Base-by-base conservation (phyloP, 805 yeast species). In the Metschnikowia matae region DNA sequence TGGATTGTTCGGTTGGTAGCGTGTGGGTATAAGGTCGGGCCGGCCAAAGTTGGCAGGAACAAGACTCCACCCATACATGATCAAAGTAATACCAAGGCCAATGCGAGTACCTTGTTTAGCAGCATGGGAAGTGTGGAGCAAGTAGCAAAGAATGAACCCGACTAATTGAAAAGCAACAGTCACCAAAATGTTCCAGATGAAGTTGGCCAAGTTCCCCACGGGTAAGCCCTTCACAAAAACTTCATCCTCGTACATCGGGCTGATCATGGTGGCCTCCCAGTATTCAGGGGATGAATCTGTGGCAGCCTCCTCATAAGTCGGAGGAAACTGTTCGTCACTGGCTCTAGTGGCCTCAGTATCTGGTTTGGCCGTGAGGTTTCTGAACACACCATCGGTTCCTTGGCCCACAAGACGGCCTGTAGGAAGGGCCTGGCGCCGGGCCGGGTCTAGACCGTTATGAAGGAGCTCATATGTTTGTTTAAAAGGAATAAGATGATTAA, bases 101-200 rank as follows among this genome's bases (percentile, higher is more conserved):
- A 92, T 87, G 54, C 96, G 75, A 1, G 97, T 85, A 2, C 99
- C 99, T 62, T 91, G 91, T 64, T 89, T 89, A 3, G 97, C 96
- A 4, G 98, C 97, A 65, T 94, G 99, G 2, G 97, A 88, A 0
- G 98, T 92, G 68, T 94, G 98, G 48, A 94, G 74, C 41, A 92
- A 71, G 64, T 91, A 94, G 6, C 98, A 91, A 49, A 92, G 75
- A 39, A 94, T 75, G 68, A 94, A 94, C 3, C 99, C 99, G 32
- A 92, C 85, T 65, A 87, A 88, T 68, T 92, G 97, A 74, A 94
- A 94, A 38, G 95, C 85, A n/a, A 89, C 78, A 21, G 96, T 83
- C 2, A 94, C 95, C 57, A 89, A 77, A 57, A 83, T 76, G 68
- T 91, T 92, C 98, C 99, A 92, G 4, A 88, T 68, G 60, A 91